phyloP scores from a whole-genome alignment of 371 early-diverging fungal genomes.

The Mucor velutinosus region DNA sequence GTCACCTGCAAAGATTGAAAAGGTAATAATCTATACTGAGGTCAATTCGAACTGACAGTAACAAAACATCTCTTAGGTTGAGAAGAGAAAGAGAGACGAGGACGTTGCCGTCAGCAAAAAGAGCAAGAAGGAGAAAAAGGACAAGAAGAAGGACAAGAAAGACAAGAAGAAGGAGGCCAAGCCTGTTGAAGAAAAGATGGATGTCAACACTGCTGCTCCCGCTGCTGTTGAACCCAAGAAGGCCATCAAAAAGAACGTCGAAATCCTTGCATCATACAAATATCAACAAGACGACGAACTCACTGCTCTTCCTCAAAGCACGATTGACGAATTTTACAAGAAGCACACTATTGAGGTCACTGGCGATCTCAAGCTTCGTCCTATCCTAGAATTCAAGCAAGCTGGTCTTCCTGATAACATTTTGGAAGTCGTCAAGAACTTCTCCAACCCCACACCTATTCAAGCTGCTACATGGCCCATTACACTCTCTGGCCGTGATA shows the following conservation, averaged over 20 bases:
- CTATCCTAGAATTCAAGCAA: slow-evolving; percentile 77
- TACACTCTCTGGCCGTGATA: slow-evolving; percentile 70
- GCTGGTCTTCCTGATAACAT: slow-evolving; percentile 74
- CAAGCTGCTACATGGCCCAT: slow-evolving; percentile 94
- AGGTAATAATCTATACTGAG: slow-evolving; percentile 7
- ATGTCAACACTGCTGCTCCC: slow-evolving; percentile 14
- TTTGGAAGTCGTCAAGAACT: slow-evolving; percentile 81
- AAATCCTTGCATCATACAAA: slow-evolving; percentile 34
- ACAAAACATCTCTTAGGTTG: slow-evolving; percentile 20
- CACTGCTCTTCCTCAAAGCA: slow-evolving; percentile 38
- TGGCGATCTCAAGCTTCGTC: slow-evolving; percentile 69
- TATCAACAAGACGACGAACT: slow-evolving; percentile 42
- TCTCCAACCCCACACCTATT: slow-evolving; percentile 92
- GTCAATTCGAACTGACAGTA: neutral
- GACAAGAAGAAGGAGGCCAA: slow-evolving; percentile 29
- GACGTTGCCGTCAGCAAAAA: slow-evolving; percentile 21
- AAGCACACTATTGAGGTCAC: slow-evolving; percentile 69
- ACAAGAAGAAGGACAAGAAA: slow-evolving; percentile 44
- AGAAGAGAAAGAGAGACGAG: slow-evolving; percentile 30
- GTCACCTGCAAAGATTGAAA: slow-evolving; percentile 31
- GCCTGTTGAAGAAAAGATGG: slow-evolving; percentile 6
- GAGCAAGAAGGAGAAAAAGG: slow-evolving; percentile 30
- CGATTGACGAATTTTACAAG: slow-evolving; percentile 61
- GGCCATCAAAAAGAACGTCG: slow-evolving; percentile 19
- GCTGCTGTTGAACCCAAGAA: slow-evolving; percentile 16